Conservation (phyloP, 768 basidiomycete species). For the Piloderma croceum region DNA sequence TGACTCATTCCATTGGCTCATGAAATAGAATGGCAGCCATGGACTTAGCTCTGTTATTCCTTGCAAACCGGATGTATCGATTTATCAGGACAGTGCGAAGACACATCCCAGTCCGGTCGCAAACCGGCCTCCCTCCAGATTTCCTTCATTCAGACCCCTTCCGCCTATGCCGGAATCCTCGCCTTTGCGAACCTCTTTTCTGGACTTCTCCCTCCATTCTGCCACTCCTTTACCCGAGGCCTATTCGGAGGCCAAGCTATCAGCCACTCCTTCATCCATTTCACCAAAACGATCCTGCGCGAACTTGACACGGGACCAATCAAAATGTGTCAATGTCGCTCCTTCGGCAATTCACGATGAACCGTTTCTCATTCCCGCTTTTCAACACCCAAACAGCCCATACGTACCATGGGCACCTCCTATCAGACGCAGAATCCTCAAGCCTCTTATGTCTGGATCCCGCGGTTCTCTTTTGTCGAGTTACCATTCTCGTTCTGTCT, state of each 20-base stretch:
- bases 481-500: slow-evolving; percentile 24
- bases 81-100: too few relatives aligned
- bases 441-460: slow-evolving; percentile 33
- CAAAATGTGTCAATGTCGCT: too few relatives aligned
- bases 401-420: slow-evolving; percentile 46
- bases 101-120: neutral
- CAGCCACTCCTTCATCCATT: too few relatives aligned
- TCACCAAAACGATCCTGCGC: too few relatives aligned
- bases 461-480: slow-evolving; percentile 28
- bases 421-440: slow-evolving; percentile 38
- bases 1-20: too few relatives aligned
- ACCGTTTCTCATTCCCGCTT: slow-evolving; percentile 25
- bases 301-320: too few relatives aligned
- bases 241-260: too few relatives aligned
- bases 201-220: slow-evolving; percentile 22
- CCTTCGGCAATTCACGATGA: slow-evolving; percentile 4
- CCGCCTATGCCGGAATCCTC: slow-evolving; percentile 33
- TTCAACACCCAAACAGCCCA: slow-evolving; percentile 50
- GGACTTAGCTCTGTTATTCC: too few relatives aligned
- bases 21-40: too few relatives aligned
- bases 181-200: slow-evolving; percentile 34
- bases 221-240: slow-evolving; percentile 3
- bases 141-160: slow-evolving; percentile 23
- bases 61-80: too few relatives aligned
- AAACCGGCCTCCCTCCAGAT: slow-evolving; percentile 13